A percentile compares a stretch with the other conserved stretches of the same genome.
phyloP scores from a whole-genome alignment of 441 rosid species.

The California macrophylla region DNA sequence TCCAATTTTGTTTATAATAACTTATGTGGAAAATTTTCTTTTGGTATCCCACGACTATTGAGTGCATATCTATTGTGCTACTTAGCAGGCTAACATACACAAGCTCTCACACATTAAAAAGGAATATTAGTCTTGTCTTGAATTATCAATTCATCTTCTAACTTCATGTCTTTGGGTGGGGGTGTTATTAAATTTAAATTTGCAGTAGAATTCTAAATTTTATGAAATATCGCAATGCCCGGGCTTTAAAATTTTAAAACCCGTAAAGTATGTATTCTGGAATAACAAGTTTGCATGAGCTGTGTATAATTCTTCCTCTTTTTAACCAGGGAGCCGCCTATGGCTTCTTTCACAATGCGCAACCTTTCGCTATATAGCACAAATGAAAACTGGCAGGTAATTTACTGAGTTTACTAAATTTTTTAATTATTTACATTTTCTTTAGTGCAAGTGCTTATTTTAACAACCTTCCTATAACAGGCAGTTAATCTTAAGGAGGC shows the following conservation, averaged over 20 bases:
- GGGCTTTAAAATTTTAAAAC: not conserved
- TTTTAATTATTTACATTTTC: conserved; percentile 10
- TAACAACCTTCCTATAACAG: conserved; percentile 31
- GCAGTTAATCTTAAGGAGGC: conserved; percentile 94
- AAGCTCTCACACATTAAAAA: not conserved
- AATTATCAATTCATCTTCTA: not conserved
- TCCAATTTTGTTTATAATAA: not conserved
- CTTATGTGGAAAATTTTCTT: not conserved
- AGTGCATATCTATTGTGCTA: not conserved
- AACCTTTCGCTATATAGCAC: conserved; percentile 74
- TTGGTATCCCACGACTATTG: not conserved
- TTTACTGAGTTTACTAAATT: conserved; percentile 10
- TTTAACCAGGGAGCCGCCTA: conserved; percentile 68
- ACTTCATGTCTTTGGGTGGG: not conserved
- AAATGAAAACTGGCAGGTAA: conserved; percentile 94
- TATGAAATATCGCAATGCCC: not conserved
- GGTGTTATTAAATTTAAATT: not conserved
- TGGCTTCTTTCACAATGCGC: conserved; percentile 84
- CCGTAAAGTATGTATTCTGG: not conserved
- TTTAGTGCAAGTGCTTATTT: conserved; percentile 16
- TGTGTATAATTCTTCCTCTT: not conserved
- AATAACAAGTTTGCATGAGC: not conserved
- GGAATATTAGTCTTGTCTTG: no score
- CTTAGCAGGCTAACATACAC: not conserved
- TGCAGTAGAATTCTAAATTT: not conserved